Evolutionary conservation across 139 green algal genomes (phyloP).

Genomic region (Chlamydomonas sp.): DNA sequence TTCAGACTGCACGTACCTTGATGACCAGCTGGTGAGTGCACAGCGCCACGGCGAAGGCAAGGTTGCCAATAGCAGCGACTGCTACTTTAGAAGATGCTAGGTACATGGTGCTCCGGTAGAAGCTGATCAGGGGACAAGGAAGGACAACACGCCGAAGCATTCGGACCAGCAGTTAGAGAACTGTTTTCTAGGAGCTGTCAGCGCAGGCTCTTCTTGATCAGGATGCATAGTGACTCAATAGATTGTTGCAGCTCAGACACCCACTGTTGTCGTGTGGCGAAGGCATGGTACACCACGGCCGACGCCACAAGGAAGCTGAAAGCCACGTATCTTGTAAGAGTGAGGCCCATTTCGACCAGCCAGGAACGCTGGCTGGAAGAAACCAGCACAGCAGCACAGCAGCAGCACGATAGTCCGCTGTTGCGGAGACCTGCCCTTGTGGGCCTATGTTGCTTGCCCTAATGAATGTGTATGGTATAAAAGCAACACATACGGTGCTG

Average conservation of each 20-base stretch:
- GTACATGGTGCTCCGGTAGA: slow-evolving; percentile 93
- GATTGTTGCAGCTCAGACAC: slow-evolving; percentile 14
- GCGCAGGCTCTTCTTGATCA: no score
- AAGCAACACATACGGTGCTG: no score
- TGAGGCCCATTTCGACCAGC: slow-evolving; percentile 43
- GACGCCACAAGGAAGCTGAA: slow-evolving; percentile 57
- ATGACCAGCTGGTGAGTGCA: slow-evolving; percentile 78
- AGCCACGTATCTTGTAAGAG: slow-evolving; percentile 67
- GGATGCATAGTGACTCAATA: no score
- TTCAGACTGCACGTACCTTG: slow-evolving; percentile 55
- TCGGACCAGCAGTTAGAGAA: no score
- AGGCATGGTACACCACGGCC: slow-evolving; percentile 91
- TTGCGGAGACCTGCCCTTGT: no score
- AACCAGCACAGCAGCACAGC: no score
- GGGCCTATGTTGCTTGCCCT: no score
- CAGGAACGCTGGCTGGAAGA: no score
- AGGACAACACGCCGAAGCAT: no score
- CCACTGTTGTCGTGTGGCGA: slow-evolving; percentile 91
- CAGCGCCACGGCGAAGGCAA: slow-evolving; percentile 87
- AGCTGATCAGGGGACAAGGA: slow-evolving; percentile 65
- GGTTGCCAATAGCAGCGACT: slow-evolving; percentile 92
- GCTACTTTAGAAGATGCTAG: slow-evolving; percentile 93
- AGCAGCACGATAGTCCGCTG: no score
- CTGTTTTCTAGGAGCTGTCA: no score
- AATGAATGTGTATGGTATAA: no score